Evolutionary conservation across 148 eudicot species (phyloP), one percentile per base, ranked within the genome.

Genomic region (Vaccinium corymbosum): DNA sequence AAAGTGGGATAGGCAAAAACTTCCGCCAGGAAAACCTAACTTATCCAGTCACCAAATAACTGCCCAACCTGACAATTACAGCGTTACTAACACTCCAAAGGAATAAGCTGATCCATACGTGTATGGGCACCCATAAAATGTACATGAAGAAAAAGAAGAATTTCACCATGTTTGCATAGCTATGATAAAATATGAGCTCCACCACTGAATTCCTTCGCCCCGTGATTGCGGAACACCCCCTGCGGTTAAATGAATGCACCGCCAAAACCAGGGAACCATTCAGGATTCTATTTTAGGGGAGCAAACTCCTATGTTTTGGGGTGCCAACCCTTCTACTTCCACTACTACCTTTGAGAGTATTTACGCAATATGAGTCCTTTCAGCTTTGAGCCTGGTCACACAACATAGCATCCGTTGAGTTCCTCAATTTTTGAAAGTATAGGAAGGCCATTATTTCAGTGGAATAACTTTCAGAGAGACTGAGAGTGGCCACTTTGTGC

Each of bases 81-180:
- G 27, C 14, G 16, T 32, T 73, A 16, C 22, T 15, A 15, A 51
- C 61, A n/a, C 35, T 1, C 64, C 32, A 35, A 38, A 46, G 13
- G 52, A 46, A 59, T 38, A 29, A 66, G 59, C 83, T 80, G 25
- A 62, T 80, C 52, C 68, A 57, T 11, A 80, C 19, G 13, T 42
- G 50, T 12, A 48, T 42, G 32, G 29, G 42, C 9, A 64, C 20
- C 73, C 72, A 42, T 1, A 11, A 61, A 8, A 8, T 48, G 20
- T 15, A 38, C 22, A 35, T 25, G 19, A 15, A 59, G 32, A 80
- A 19, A 70, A 64, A 7, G 49, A 46, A 25, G 46, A 66, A n/a
- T 46, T 80, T 22, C 72, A 22, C 74, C 56, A 48, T 32, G 64
- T 42, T 61, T 64, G n/a, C 74, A n/a, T 22, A 59, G 29, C 74